Evolutionary conservation across 169 alveolate species (phyloP).

Genomic region (Babesia bigemina): DNA sequence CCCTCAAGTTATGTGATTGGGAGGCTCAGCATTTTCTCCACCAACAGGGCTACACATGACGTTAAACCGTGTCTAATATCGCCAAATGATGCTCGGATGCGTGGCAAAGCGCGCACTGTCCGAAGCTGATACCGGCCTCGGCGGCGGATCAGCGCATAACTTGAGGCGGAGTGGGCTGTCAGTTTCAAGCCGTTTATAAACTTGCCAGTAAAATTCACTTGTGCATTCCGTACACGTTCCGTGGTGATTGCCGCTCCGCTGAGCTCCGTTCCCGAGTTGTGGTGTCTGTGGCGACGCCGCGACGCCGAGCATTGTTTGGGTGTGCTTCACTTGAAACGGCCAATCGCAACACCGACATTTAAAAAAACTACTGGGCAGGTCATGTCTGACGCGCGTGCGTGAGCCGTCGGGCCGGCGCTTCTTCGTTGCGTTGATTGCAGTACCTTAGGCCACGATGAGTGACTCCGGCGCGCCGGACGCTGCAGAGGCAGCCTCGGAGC

Average conservation of each 20-base stretch:
- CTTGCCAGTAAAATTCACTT: no score
- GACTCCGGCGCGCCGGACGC: constrained; percentile 35
- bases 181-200: no score
- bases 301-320: constrained; percentile 3
- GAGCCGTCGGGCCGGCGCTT: constrained; percentile 12
- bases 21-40: no score
- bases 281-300: constrained; percentile 3
- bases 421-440: not conserved
- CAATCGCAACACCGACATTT: not conserved
- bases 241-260: no score
- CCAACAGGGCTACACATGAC: no score
- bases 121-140: no score
- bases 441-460: not conserved
- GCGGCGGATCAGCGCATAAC: no score
- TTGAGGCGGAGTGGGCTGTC: no score
- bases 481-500: not conserved
- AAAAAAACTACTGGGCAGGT: not conserved
- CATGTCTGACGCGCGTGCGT: not conserved
- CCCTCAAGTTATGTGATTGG: not conserved
- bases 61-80: no score
- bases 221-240: no score
- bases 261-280: not conserved
- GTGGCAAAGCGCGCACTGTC: no score
- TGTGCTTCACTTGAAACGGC: not conserved
- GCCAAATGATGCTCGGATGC: no score